Evolutionary conservation across 2,329 filamentous ascomycete species (phyloP).

Genomic region (Aspergillus sp.): DNA sequence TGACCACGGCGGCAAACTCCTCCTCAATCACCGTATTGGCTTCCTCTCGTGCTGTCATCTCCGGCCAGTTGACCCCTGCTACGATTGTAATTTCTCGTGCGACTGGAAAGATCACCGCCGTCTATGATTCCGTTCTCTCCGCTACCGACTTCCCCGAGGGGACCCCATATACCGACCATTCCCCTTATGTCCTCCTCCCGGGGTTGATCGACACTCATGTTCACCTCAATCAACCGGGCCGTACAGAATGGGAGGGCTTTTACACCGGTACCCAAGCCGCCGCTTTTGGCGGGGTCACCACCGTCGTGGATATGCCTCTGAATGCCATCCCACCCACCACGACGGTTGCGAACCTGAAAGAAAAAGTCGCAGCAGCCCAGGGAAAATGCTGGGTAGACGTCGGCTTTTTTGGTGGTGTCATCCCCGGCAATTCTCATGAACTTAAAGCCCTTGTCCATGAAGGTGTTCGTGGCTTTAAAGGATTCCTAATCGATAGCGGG

Average conservation of each 20-base stretch:
- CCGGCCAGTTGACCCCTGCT: conserved; percentile 68
- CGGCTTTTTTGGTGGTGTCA: conserved; percentile 93
- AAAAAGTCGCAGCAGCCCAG: conserved; percentile 75
- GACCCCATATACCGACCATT: conserved; percentile 74
- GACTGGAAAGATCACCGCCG: conserved; percentile 77
- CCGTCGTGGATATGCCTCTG: conserved; percentile 93
- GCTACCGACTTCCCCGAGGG: conserved; percentile 62
- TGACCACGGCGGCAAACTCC: conserved; percentile 11
- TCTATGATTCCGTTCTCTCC: conserved; percentile 67
- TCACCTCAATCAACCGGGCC: conserved; percentile 91
- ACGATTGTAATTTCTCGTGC: conserved; percentile 70
- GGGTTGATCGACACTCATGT: conserved; percentile 97
- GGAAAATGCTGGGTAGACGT: conserved; percentile 97
- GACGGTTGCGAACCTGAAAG: conserved; percentile 70
- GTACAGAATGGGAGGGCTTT: conserved; percentile 98
- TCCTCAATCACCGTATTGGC: conserved; percentile 65
- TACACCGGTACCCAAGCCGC: conserved; percentile 89
- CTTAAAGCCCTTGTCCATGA: conserved; percentile 72
- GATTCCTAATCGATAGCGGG: conserved; percentile 93
- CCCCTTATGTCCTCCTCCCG: conserved; percentile 75
- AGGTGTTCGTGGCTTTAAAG: conserved; percentile 93
- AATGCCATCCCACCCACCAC: conserved; percentile 97
- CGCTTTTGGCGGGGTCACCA: conserved; percentile 92
- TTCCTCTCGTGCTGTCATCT: conserved; percentile 76
- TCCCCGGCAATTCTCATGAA: conserved; percentile 79